A percentile compares a stretch with the other conserved stretches of the same genome.
Evolutionary conservation across 352 stramenopile genomes (phyloP).

Genomic region (Aphanomyces euteiches): DNA sequence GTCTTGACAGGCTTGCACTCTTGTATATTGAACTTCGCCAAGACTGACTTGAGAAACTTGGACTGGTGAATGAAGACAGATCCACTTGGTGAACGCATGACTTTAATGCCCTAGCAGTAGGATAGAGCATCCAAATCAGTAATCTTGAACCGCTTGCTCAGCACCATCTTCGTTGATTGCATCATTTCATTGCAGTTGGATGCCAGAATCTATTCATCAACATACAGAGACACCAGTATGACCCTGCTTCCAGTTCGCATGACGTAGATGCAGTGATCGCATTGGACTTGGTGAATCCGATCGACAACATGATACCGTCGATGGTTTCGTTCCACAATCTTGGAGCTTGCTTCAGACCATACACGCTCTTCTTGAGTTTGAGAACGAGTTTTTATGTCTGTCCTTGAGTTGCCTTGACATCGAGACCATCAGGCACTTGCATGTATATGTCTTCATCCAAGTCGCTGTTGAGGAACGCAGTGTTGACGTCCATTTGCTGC

Average conservation of each 20-base stretch:
- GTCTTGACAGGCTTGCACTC: slow-evolving; percentile 25
- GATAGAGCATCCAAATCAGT: slow-evolving; percentile 3
- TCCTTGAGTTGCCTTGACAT: slow-evolving; percentile 2
- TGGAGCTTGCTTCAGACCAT: slow-evolving; percentile 36
- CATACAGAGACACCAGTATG: slow-evolving; percentile 30
- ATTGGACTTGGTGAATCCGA: slow-evolving; percentile 31
- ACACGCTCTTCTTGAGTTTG: slow-evolving; percentile 33
- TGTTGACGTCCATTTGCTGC: slow-evolving; percentile 36
- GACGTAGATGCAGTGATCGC: slow-evolving; percentile 35
- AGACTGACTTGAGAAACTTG: slow-evolving; percentile 17
- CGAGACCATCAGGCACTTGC: neutral
- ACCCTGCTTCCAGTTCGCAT: slow-evolving; percentile 28
- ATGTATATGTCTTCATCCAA: slow-evolving; percentile 30
- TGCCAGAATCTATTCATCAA: slow-evolving; percentile 31
- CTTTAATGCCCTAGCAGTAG: slow-evolving; percentile 4
- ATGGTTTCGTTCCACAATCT: slow-evolving; percentile 36
- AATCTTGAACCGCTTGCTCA: slow-evolving; percentile 31
- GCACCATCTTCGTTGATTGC: slow-evolving; percentile 5
- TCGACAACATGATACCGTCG: slow-evolving; percentile 25
- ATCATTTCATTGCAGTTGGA: slow-evolving; percentile 30
- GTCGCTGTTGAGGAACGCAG: slow-evolving; percentile 40
- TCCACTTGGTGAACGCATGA: slow-evolving; percentile 16
- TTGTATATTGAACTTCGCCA: slow-evolving; percentile 7
- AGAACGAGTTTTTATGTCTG: slow-evolving; percentile 16
- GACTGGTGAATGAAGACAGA: slow-evolving; percentile 31